Percentiles rank a stretch among this genome's conserved stretches.
Conservation (phyloP, 345 rosid species). For the Euphorbia tirucalli region DNA sequence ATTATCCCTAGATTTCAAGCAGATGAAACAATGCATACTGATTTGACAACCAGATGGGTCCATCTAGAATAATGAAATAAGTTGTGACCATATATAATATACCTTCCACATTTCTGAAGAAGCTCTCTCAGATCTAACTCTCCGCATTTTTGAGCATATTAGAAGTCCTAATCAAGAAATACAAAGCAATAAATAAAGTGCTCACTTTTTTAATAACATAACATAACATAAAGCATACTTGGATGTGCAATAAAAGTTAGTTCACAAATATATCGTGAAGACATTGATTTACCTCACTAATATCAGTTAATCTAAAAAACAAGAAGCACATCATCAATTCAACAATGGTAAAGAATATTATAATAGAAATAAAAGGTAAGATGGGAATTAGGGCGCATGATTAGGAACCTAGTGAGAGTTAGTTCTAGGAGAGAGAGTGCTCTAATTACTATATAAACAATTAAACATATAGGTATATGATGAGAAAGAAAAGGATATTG, state of each 20-base stretch:
- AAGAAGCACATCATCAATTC: neutral
- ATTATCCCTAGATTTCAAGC: too few species aligned
- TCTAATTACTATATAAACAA: too few species aligned
- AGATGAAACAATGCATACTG: neutral
- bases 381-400: too few species aligned
- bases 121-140: constrained; percentile 59
- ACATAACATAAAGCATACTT: neutral
- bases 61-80: neutral
- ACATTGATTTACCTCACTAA: neutral
- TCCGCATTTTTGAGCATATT: constrained; percentile 57
- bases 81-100: neutral
- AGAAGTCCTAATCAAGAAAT: constrained; percentile 40
- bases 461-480: too few species aligned
- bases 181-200: neutral
- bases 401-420: too few species aligned
- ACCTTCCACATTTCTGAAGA: constrained; percentile 70
- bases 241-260: neutral
- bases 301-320: neutral
- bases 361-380: too few species aligned
- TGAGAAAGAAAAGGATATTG: too few species aligned
- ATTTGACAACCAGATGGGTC: neutral
- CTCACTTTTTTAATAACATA: neutral
- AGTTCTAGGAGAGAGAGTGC: too few species aligned
- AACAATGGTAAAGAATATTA: too few species aligned
- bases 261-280: neutral